A percentile compares a stretch with the other conserved stretches of the same genome.
Evolutionary conservation across 1,284 basidiomycete species (phyloP).

Genomic region (Calocybe gambosa): DNA sequence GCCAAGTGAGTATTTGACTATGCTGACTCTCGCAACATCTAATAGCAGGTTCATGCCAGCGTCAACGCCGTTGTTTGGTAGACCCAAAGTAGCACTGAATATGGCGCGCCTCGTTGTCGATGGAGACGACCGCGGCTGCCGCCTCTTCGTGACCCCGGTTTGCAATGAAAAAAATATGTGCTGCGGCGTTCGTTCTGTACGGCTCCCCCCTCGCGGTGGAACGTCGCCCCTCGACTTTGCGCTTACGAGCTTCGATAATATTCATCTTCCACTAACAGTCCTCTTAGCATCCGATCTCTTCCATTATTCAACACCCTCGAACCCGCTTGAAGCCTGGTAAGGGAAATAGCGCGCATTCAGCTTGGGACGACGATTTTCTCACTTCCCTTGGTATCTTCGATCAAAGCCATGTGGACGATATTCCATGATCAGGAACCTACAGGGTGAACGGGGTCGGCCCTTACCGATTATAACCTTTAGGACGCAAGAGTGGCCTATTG

Average conservation of each 20-base stretch:
- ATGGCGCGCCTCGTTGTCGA: constrained; percentile 48
- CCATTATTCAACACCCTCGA: constrained; percentile 30
- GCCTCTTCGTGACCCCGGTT: constrained; percentile 47
- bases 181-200: constrained; percentile 34
- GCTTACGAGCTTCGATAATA: constrained; percentile 41
- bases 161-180: constrained; percentile 46
- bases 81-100: constrained; percentile 46
- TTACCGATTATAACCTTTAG: constrained; percentile 48
- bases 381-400: constrained; percentile 38
- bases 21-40: constrained; percentile 20
- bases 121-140: constrained; percentile 40
- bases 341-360: constrained; percentile 47
- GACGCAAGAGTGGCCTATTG: constrained; percentile 50
- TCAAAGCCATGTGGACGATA: constrained; percentile 44
- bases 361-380: constrained; percentile 41
- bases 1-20: constrained; percentile 42
- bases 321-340: constrained; percentile 42
- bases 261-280: constrained; percentile 38
- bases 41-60: constrained; percentile 50
- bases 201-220: constrained; percentile 39
- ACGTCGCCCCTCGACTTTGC: constrained; percentile 42
- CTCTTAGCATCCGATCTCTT: constrained; percentile 37
- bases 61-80: constrained; percentile 42
- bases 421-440: constrained; percentile 41
- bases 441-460: constrained; percentile 31